phyloP scores from a whole-genome alignment of 2,329 filamentous ascomycete genomes.

The Curvularia sp. region DNA sequence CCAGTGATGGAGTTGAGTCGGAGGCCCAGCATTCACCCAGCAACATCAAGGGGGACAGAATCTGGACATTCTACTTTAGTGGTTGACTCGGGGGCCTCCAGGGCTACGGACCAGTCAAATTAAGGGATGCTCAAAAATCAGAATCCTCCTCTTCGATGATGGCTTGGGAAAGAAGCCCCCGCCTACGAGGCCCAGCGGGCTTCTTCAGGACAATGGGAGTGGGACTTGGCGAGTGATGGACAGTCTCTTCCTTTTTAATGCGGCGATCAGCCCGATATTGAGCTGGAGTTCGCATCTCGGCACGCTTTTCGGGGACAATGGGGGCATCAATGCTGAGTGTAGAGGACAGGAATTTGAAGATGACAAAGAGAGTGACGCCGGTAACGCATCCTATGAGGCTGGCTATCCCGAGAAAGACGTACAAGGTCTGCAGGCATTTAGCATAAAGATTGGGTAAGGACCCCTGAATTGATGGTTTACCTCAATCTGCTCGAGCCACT shows the following conservation, averaged over 20 bases:
- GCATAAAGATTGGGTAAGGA: not conserved
- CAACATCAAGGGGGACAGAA: constrained; percentile 8
- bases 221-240: constrained; percentile 27
- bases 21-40: not conserved
- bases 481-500: constrained; percentile 62
- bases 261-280: constrained; percentile 40
- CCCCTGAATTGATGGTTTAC: constrained; percentile 46
- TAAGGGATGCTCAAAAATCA: constrained; percentile 47
- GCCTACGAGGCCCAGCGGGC: constrained; percentile 39
- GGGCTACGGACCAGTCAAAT: not conserved
- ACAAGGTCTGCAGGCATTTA: constrained; percentile 51
- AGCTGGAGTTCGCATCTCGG: constrained; percentile 34
- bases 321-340: constrained; percentile 53
- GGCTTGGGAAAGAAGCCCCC: constrained; percentile 67
- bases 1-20: not conserved
- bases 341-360: constrained; percentile 63
- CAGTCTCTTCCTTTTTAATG: constrained; percentile 30
- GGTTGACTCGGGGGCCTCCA: not conserved
- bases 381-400: constrained; percentile 69
- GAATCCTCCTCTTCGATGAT: constrained; percentile 76
- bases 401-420: constrained; percentile 70
- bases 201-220: constrained; percentile 36
- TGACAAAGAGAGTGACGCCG: constrained; percentile 66
- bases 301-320: constrained; percentile 13
- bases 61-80: constrained; percentile 15